Evolutionary conservation across 116 monocot species (phyloP).

Genomic region (Cymodocea nodosa): DNA sequence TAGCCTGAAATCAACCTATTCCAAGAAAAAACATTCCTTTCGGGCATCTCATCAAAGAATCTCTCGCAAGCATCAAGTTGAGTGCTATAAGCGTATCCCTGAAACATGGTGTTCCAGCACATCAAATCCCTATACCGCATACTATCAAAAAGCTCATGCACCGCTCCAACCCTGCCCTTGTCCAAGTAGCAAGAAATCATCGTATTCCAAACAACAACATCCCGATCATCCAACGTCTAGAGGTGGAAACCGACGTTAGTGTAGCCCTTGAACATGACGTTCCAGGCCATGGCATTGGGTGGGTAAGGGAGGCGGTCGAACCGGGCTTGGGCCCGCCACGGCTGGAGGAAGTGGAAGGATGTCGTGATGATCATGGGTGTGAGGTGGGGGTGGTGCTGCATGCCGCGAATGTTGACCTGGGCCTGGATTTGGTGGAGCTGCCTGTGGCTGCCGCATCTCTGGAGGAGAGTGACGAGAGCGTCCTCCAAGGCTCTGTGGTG

Average conservation of each 20-base stretch:
- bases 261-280: slow-evolving; percentile 46
- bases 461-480: slow-evolving; percentile 21
- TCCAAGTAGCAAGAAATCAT: slow-evolving; percentile 33
- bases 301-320: slow-evolving; percentile 18
- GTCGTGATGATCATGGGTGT: slow-evolving; percentile 25
- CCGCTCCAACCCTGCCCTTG: slow-evolving; percentile 24
- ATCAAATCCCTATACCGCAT: slow-evolving; percentile 36
- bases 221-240: slow-evolving; percentile 15
- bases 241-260: slow-evolving; percentile 9
- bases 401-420: slow-evolving; percentile 23
- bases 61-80: slow-evolving; percentile 24
- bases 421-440: slow-evolving; percentile 31
- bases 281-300: slow-evolving; percentile 25
- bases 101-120: slow-evolving; percentile 52
- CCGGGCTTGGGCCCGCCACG: slow-evolving; percentile 10
- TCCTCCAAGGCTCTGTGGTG: slow-evolving; percentile 2
- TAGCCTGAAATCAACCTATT: slow-evolving; percentile 43
- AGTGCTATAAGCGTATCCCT: slow-evolving; percentile 21
- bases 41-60: slow-evolving; percentile 40
- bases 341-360: slow-evolving; percentile 7
- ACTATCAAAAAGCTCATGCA: slow-evolving; percentile 22
- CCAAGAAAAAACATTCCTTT: slow-evolving; percentile 58
- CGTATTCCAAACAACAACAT: slow-evolving; percentile 41
- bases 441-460: slow-evolving; percentile 13
- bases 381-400: slow-evolving; percentile 21